phyloP scores from a whole-genome alignment of 2,329 filamentous ascomycete species.

The Fonsecaea multimorphosa region DNA sequence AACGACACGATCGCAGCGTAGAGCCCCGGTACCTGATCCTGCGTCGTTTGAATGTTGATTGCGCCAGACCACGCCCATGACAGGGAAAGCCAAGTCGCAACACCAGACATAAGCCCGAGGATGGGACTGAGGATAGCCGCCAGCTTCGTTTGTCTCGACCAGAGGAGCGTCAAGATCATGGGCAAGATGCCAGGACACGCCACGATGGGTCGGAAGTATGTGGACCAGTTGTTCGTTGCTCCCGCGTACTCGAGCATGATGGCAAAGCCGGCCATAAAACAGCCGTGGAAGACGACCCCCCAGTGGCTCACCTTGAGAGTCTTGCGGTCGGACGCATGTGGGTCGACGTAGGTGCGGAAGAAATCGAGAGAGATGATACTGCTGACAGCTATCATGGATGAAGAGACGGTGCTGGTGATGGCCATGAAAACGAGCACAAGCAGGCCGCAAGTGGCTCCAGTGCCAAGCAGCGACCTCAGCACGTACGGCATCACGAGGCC shows the following conservation, averaged over 20 bases:
- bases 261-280: conserved; percentile 57
- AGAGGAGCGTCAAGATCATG: conserved; percentile 41
- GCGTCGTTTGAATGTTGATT: conserved; percentile 52
- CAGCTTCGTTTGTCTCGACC: conserved; percentile 51
- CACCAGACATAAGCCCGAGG: conserved; percentile 18
- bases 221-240: conserved; percentile 57
- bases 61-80: conserved; percentile 46
- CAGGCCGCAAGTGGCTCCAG: conserved; percentile 51
- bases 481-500: conserved; percentile 58
- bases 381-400: conserved; percentile 59
- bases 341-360: conserved; percentile 60
- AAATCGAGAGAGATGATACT: conserved; percentile 59
- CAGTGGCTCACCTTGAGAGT: conserved; percentile 55
- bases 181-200: conserved; percentile 55
- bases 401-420: conserved; percentile 57
- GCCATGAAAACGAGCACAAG: conserved; percentile 61
- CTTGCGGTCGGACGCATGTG: conserved; percentile 51
- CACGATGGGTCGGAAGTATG: conserved; percentile 51
- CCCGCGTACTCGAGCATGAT: conserved; percentile 57
- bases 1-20: conserved; percentile 55
- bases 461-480: conserved; percentile 53
- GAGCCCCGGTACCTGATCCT: conserved; percentile 50
- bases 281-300: conserved; percentile 55
- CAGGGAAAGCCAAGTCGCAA: conserved; percentile 45
- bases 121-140: conserved; percentile 50